Base-by-base conservation (phyloP, 2,329 filamentous ascomycete genomes). In the Nemania sp. region DNA sequence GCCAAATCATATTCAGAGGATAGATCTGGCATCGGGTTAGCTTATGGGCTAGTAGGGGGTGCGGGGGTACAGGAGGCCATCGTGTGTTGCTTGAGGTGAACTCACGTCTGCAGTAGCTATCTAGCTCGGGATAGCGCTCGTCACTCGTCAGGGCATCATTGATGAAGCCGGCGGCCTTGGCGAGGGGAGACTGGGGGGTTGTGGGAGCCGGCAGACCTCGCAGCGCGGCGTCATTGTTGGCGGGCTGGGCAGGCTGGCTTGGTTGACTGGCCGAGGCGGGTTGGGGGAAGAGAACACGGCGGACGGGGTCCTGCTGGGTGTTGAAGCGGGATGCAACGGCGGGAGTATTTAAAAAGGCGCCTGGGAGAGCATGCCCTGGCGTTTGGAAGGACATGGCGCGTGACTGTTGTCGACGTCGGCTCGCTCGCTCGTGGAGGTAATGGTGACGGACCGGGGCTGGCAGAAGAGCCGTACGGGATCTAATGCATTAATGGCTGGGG, bases 1-100 rank as follows among this genome's bases (percentile, higher is more conserved):
- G 92, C 88, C 56, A 97, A 83, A 74, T 98, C 93, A 82, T 98
- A 98, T 72, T 97, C 94, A 75, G 93, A 95, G 5, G 94, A 97
- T 72, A 92, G 90, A 71, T 96, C 93, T 97, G 74, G 6, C 64
- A 71, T 66, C 49, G 61, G 70, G 74, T 83, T 73, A 80, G 77
- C 29, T 5, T 18, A 29, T 6, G 27, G 18, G 15, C 61, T 63
- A 61, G 63, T 58, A 22, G 32, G 11, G 64, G 29, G 51, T 49
- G 22, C 35, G 29, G n/a, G n/a, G n/a, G n/a, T n/a, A n/a, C n/a
- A n/a, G n/a, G n/a, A n/a, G n/a, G n/a, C n/a, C n/a, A 32, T 32
- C 8, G 29, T 32, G 6, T 20, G 15, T 8, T 7, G 41, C 4
- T 45, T n/a, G 3, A 32, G n/a, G 57, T 27, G 29, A 61, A 87